Conservation (phyloP, 345 rosid genomes). For the Linum trigynum region DNA sequence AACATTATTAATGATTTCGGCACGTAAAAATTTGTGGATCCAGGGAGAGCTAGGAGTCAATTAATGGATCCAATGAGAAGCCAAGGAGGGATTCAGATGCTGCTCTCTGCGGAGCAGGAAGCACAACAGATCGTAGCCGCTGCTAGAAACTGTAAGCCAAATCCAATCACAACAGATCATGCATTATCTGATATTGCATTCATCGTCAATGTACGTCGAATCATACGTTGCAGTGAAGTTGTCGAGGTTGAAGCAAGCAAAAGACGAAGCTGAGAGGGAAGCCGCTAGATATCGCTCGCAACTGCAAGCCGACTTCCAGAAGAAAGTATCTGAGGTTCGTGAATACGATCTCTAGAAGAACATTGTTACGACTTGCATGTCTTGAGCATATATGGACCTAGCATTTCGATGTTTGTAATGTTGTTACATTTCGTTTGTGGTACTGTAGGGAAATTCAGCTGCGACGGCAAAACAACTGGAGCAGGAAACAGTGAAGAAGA, state of each 20-base stretch:
- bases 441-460: constrained; percentile 1
- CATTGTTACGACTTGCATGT: too few relatives aligned
- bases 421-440: not conserved
- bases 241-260: not conserved
- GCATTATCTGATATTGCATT: too few relatives aligned
- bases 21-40: too few relatives aligned
- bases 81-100: constrained; percentile 5
- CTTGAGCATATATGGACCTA: too few relatives aligned
- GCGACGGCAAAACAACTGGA: not conserved
- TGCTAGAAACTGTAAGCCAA: not conserved
- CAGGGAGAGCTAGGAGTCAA: not conserved
- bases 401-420: too few relatives aligned
- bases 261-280: constrained; percentile 4
- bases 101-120: constrained; percentile 2
- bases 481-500: not conserved
- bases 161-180: not conserved
- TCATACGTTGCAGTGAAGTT: not conserved
- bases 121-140: constrained; percentile 4
- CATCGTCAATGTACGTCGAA: not conserved
- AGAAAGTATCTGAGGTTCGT: not conserved
- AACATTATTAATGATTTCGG: too few relatives aligned
- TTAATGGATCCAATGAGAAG: not conserved
- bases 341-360: not conserved
- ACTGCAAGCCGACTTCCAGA: constrained; percentile 1
- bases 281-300: not conserved